Conservation (phyloP, 2,329 filamentous ascomycete species). For the Ophiostoma piceae region DNA sequence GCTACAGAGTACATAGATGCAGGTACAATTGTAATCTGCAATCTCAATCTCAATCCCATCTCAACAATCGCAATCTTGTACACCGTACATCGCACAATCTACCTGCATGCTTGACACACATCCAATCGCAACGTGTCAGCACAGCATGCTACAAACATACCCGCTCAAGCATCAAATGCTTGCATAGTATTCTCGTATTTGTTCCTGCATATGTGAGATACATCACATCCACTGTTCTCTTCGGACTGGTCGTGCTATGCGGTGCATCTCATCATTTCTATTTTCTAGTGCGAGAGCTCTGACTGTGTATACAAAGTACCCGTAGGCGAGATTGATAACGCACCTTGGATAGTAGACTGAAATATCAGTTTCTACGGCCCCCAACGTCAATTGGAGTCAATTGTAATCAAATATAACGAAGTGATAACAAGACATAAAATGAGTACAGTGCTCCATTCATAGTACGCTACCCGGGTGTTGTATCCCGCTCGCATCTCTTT, state of each 20-base stretch:
- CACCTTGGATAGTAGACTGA: background rate
- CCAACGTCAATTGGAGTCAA: background rate
- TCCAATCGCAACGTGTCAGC: background rate
- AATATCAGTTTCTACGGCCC: background rate
- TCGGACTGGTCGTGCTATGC: background rate
- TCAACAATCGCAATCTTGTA: background rate
- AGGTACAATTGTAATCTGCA: background rate
- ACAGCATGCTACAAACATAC: background rate
- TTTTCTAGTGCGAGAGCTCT: background rate
- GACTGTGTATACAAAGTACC: too few species aligned
- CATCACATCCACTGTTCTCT: background rate
- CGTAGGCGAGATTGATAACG: background rate
- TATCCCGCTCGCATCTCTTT: background rate
- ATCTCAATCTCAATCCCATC: background rate
- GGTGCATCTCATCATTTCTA: constrained; percentile 3
- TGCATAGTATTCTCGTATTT: background rate
- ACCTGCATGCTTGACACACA: constrained; percentile 1
- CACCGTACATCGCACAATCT: background rate
- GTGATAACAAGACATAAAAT: background rate
- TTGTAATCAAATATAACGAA: background rate
- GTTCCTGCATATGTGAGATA: constrained; percentile 4
- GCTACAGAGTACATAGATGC: background rate
- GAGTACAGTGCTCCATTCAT: background rate
- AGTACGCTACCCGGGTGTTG: background rate
- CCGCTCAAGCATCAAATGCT: background rate